A percentile compares a stretch with the other conserved stretches of the same genome.
Evolutionary conservation across 2,329 filamentous ascomycete genomes (phyloP).

Genomic region (Beauveria caledonica): DNA sequence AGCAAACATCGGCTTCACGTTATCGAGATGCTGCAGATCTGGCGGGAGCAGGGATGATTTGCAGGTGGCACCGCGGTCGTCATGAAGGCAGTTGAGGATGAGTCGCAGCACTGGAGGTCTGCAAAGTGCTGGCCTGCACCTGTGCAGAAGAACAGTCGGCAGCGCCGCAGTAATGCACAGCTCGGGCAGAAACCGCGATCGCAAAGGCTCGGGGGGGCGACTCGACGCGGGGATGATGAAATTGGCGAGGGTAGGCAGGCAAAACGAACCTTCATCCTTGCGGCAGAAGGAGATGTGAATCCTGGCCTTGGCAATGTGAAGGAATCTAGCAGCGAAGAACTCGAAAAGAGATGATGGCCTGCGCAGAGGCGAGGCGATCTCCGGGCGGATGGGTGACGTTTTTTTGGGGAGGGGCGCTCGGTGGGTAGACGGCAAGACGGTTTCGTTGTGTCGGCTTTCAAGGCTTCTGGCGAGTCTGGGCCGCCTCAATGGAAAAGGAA

Average conservation of each 20-base stretch:
- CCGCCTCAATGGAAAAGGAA: not conserved
- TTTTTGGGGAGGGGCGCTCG: not conserved
- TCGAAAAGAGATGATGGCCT: not conserved
- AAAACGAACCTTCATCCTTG: conserved; percentile 8
- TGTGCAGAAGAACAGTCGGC: not conserved
- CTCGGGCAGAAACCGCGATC: not conserved
- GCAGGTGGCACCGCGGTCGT: not conserved
- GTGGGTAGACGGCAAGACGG: not conserved
- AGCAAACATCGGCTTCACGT: conserved; percentile 21
- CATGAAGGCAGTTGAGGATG: not conserved
- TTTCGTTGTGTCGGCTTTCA: not conserved
- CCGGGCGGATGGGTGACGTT: not conserved
- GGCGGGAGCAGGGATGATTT: not conserved
- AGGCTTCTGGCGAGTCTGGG: not conserved
- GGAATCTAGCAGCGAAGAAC: not conserved
- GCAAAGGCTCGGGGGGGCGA: not conserved
- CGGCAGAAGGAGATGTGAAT: not conserved
- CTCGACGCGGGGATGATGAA: not conserved
- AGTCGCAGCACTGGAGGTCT: not conserved
- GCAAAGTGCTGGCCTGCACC: not conserved
- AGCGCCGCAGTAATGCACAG: not conserved
- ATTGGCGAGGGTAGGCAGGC: not conserved
- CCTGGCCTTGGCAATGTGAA: not conserved
- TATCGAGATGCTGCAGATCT: not conserved
- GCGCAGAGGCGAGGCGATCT: not conserved